Conservation (phyloP, 2,329 filamentous ascomycete species). For the Aureobasidium sp. region DNA sequence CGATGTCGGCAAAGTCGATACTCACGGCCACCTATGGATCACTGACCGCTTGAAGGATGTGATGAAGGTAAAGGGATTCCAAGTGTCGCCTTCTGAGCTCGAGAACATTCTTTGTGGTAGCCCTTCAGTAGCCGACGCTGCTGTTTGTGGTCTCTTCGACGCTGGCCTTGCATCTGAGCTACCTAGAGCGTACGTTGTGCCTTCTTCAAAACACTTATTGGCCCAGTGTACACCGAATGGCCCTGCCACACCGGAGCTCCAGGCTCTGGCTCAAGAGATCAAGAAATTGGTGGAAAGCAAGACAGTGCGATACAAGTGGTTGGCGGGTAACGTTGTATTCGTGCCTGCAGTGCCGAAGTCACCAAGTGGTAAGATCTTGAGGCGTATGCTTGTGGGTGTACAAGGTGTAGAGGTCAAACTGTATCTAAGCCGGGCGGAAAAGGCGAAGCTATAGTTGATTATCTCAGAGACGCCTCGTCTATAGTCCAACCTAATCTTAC, state of each 20-base stretch:
- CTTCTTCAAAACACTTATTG: not conserved
- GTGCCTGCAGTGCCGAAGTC: slow-evolving; percentile 27
- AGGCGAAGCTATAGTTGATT: slow-evolving; percentile 34
- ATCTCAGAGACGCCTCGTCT: not conserved
- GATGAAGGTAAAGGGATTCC: slow-evolving; percentile 30
- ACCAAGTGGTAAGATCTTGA: slow-evolving; percentile 27
- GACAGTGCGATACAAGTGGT: slow-evolving; percentile 42
- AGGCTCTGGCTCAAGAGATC: slow-evolving; percentile 33
- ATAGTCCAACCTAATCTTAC: not conserved
- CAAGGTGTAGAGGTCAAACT: slow-evolving; percentile 32
- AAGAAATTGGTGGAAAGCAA: slow-evolving; percentile 37
- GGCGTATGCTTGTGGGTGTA: slow-evolving; percentile 30
- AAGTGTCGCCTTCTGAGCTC: slow-evolving; percentile 30
- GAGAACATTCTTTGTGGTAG: slow-evolving; percentile 25
- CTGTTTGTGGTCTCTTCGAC: slow-evolving; percentile 24
- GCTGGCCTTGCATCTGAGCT: slow-evolving; percentile 17
- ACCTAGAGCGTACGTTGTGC: slow-evolving; percentile 22
- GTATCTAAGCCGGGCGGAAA: slow-evolving; percentile 26
- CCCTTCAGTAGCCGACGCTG: slow-evolving; percentile 24
- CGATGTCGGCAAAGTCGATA: slow-evolving; percentile 32
- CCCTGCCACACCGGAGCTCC: slow-evolving; percentile 28
- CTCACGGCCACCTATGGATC: slow-evolving; percentile 26
- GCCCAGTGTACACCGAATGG: slow-evolving; percentile 32
- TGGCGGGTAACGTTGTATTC: slow-evolving; percentile 27
- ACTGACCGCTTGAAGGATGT: slow-evolving; percentile 31